These are phyloP conservation scores for Akanthomyces dipterigenus DNA, from an alignment of 2,329 filamentous ascomycete genomes.

Conservation along the genomic window DNA sequence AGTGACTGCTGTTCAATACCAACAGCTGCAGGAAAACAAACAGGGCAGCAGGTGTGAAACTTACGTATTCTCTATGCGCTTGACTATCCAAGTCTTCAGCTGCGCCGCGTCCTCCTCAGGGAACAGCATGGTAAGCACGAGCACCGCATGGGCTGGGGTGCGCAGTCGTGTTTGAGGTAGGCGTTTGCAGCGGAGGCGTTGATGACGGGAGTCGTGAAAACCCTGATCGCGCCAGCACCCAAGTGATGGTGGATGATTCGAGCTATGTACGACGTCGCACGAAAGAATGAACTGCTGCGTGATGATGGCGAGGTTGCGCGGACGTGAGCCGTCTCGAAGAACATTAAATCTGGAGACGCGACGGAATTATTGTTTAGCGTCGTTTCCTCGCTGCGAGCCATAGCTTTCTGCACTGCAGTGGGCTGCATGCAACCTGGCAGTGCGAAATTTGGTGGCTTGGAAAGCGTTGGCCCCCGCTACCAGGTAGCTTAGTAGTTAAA, in stretches of 20 bases:
- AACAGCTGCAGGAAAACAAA: neutral
- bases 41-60: conserved; percentile 23
- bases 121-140: conserved; percentile 47
- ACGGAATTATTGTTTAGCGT: neutral
- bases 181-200: neutral
- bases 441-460: no score
- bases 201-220: neutral
- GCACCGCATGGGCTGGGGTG: conserved; percentile 2
- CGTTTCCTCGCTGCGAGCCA: neutral
- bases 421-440: neutral
- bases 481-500: no score
- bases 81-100: conserved; percentile 72
- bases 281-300: neutral
- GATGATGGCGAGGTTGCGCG: neutral
- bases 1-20: neutral
- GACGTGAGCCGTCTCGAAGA: neutral
- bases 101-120: conserved; percentile 53
- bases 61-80: conserved; percentile 68
- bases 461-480: neutral
- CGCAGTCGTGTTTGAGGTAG: neutral
- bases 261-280: neutral
- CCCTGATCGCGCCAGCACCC: neutral
- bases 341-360: conserved; percentile 9
- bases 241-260: neutral
- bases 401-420: neutral